These are phyloP conservation scores for Trichoderma koningiopsis DNA, from an alignment of 2,329 filamentous ascomycete genomes.

Conservation along the genomic window DNA sequence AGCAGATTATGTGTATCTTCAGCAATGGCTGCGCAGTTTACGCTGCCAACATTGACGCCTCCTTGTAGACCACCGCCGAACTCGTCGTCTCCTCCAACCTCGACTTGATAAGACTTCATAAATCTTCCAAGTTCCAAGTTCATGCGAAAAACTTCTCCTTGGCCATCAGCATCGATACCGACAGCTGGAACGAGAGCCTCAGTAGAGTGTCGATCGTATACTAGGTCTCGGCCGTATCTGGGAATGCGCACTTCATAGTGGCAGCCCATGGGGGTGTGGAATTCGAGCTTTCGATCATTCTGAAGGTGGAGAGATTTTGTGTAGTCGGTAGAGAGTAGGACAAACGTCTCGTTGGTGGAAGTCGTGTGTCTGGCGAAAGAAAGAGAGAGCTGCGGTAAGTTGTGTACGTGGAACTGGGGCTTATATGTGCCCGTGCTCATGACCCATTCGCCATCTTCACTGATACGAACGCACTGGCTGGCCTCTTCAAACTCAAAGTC, in stretches of 20 bases:
- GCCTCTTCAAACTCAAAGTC: slow-evolving; percentile 98
- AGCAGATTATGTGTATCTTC: slow-evolving; percentile 87
- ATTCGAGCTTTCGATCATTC: slow-evolving; percentile 85
- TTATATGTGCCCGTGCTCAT: slow-evolving; percentile 86
- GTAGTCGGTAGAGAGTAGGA: slow-evolving; percentile 86
- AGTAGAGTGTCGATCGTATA: slow-evolving; percentile 79
- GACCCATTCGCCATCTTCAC: slow-evolving; percentile 95
- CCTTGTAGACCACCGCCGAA: slow-evolving; percentile 81
- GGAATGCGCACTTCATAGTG: slow-evolving; percentile 90
- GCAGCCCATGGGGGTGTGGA: slow-evolving; percentile 85
- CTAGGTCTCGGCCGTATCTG: slow-evolving; percentile 85
- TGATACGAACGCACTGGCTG: slow-evolving; percentile 84
- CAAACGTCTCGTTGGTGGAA: slow-evolving; percentile 87
- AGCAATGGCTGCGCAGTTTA: slow-evolving; percentile 85
- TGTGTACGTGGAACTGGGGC: slow-evolving; percentile 82
- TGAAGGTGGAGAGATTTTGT: slow-evolving; percentile 94
- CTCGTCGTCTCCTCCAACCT: slow-evolving; percentile 82
- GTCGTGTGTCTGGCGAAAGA: slow-evolving; percentile 92
- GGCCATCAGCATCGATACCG: slow-evolving; percentile 80
- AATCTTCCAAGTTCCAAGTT: slow-evolving; percentile 92
- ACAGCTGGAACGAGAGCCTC: slow-evolving; percentile 88
- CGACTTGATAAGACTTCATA: slow-evolving; percentile 90
- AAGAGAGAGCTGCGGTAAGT: slow-evolving; percentile 89
- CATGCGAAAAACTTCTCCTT: slow-evolving; percentile 88
- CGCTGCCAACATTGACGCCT: slow-evolving; percentile 79